phyloP scores from a whole-genome alignment of 73 alveolate species.

The Paramecium tetraurelia region DNA sequence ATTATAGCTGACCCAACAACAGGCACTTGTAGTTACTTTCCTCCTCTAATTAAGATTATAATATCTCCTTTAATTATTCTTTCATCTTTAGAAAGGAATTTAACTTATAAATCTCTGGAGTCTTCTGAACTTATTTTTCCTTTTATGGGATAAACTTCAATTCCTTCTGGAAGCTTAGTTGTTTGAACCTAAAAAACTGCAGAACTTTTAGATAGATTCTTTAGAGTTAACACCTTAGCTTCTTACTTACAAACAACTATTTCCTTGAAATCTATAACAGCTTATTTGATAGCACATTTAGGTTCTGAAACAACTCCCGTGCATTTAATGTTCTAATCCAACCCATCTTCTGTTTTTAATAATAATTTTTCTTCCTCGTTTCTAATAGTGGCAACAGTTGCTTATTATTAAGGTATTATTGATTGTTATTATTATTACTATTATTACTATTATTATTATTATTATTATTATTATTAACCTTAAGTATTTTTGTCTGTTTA shows the following conservation, averaged over 20 bases:
- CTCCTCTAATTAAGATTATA: conserved; percentile 94
- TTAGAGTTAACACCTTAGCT: conserved; percentile 76
- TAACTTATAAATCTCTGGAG: conserved; percentile 75
- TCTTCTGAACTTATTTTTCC: conserved; percentile 86
- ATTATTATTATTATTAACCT: background rate
- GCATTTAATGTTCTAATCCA: conserved; percentile 81
- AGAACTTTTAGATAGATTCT: conserved; percentile 72
- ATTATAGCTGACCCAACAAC: conserved; percentile 88
- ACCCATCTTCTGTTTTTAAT: conserved; percentile 90
- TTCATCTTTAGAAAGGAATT: conserved; percentile 84
- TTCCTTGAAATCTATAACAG: conserved; percentile 76
- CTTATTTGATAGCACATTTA: conserved; percentile 74
- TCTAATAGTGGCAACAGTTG: conserved; percentile 27
- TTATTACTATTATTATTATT: background rate
- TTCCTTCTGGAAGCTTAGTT: conserved; percentile 69
- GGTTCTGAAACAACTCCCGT: conserved; percentile 89
- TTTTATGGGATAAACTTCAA: conserved; percentile 70
- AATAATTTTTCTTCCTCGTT: conserved; percentile 85
- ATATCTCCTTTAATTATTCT: conserved; percentile 86
- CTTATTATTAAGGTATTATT: background rate
- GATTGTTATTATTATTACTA: background rate
- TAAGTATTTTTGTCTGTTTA: background rate
- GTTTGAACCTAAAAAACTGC: conserved; percentile 79
- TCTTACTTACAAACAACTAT: conserved; percentile 81
- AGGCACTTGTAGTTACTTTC: conserved; percentile 82